Percentiles rank a stretch among this genome's conserved stretches.
Conservation (phyloP, 2,329 filamentous ascomycete species). For the Hypoxylon sp. region DNA sequence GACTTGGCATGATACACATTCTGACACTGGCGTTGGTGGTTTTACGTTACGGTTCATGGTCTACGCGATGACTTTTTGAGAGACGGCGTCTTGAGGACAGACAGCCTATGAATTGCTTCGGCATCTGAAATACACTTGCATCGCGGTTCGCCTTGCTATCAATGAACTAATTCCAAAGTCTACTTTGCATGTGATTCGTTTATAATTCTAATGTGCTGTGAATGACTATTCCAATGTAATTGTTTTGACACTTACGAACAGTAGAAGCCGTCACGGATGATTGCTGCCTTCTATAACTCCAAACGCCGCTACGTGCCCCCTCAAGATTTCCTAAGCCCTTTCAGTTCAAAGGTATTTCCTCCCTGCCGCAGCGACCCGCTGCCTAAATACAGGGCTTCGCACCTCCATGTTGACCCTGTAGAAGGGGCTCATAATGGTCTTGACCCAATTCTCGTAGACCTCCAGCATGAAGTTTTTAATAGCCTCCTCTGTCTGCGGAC, state of each 20-base stretch:
- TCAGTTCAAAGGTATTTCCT: constrained; percentile 84
- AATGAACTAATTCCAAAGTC: constrained; percentile 31
- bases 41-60: constrained; percentile 48
- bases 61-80: constrained; percentile 49
- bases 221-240: neutral
- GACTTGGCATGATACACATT: constrained; percentile 54
- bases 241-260: neutral
- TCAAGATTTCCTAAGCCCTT: neutral
- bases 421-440: constrained; percentile 97
- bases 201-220: neutral
- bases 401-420: constrained; percentile 89
- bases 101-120: constrained; percentile 42
- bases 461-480: constrained; percentile 95
- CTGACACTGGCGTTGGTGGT: constrained; percentile 54
- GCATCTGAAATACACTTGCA: constrained; percentile 52
- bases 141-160: constrained; percentile 44
- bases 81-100: constrained; percentile 46
- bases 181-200: constrained; percentile 5
- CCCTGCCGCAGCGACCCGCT: constrained; percentile 86
- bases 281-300: constrained; percentile 33
- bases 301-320: constrained; percentile 29
- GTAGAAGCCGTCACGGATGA: neutral
- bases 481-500: constrained; percentile 93
- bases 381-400: constrained; percentile 86
- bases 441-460: constrained; percentile 96